A percentile compares a stretch with the other conserved stretches of the same genome.
Conservation (phyloP, 768 basidiomycete genomes). For the Panaeolus papilionaceus region DNA sequence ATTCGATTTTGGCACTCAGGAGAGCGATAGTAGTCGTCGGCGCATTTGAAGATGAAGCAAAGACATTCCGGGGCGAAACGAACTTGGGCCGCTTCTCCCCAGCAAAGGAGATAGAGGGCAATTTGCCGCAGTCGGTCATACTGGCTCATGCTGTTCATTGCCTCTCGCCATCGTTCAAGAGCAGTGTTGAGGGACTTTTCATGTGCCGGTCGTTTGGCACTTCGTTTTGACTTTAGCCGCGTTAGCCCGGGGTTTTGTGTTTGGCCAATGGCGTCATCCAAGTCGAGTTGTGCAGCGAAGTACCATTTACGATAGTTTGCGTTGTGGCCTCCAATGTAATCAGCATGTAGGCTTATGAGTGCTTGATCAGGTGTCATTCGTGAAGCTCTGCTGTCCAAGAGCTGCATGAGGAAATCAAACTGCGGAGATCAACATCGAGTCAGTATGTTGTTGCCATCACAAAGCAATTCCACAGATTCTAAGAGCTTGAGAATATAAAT, state of each 20-base stretch:
- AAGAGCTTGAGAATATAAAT: not conserved
- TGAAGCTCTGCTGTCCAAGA: slow-evolving; percentile 94
- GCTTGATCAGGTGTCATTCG: slow-evolving; percentile 98
- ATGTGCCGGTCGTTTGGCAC: slow-evolving; percentile 55
- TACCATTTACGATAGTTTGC: slow-evolving; percentile 99
- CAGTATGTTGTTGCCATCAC: slow-evolving; percentile 26
- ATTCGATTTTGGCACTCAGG: slow-evolving; percentile 95
- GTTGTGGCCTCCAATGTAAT: slow-evolving; percentile 98
- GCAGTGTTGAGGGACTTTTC: slow-evolving; percentile 80
- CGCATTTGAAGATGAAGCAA: slow-evolving; percentile 99
- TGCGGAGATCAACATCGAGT: slow-evolving; percentile 35
- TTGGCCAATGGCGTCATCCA: slow-evolving; percentile 95
- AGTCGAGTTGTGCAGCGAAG: slow-evolving; percentile 97
- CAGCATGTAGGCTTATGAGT: slow-evolving; percentile 93
- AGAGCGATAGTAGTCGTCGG: slow-evolving; percentile 98
- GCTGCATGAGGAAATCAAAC: slow-evolving; percentile 99
- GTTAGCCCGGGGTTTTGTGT: slow-evolving; percentile 90
- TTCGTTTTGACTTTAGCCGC: slow-evolving; percentile 76
- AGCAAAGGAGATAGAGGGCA: slow-evolving; percentile 92
- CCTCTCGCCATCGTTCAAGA: slow-evolving; percentile 92
- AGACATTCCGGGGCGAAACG: slow-evolving; percentile 96
- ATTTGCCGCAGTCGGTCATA: slow-evolving; percentile 97
- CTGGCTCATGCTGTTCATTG: slow-evolving; percentile 98
- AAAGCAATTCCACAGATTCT: slow-evolving; percentile 11
- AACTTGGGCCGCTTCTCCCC: slow-evolving; percentile 98